Evolutionary conservation across 169 alveolate species (phyloP), one percentile per base, ranked within the genome.

Genomic region (Plasmodium gaboni): DNA sequence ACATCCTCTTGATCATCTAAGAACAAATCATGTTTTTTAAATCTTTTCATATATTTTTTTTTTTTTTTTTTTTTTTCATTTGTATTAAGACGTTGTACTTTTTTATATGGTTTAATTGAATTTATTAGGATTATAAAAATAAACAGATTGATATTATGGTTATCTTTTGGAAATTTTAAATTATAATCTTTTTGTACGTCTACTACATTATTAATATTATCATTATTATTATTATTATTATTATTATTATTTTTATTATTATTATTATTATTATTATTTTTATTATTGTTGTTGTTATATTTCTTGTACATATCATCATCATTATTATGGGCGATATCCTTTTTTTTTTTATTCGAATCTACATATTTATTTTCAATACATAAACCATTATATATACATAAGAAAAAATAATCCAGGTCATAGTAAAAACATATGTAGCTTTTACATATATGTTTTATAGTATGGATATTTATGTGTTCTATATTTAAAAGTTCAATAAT

Each of bases 21-120:
- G 28, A 53, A 24, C 55, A 68, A 46, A 42, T 38, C 64, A 68
- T 42, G 19, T 68, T 63, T 48, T 68, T 67, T 83, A 61, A 55
- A 17, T 55, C 2, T 42, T 72, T 67, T 51, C 69, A 68, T 65
- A 83, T 42, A 28, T 55, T 67, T 42, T 50, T 67, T 0, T 44
- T 68, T 28, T 60, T 83, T 51, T 63, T 83, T 38, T 42, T 50
- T 67, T 0, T 44, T 68, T 12, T 60, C 69, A 44, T 63, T 83
- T 24, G 69, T 22, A 8, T 83, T 78, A 17, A 71, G 28, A 4
- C 26, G 32, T 38, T 44, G 44, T 22, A 48, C 64, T 61, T 86
- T 86, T 53, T 86, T 72, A n/a, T 60, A 65, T 19, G 92, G 92
- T 48, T 86, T 86, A n/a, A 86, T 63, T 0, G 92, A 86, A 24